Base-by-base conservation (phyloP, 176 grass and related monocot species). In the Musa schizocarpa region DNA sequence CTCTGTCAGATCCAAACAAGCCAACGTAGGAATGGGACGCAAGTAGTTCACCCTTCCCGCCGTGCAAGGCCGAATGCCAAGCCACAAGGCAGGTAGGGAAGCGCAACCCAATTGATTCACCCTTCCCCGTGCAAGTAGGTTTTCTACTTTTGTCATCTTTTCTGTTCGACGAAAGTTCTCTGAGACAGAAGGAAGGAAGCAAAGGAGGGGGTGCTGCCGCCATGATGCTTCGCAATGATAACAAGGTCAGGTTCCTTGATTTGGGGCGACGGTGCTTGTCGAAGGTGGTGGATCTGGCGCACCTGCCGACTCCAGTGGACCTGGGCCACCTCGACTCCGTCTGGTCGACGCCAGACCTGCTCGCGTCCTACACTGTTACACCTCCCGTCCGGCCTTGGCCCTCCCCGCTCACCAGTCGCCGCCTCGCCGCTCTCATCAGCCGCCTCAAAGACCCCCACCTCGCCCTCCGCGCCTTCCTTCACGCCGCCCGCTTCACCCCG, bases 381-480 rank as follows among this genome's bases (percentile, higher is more conserved):
- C 82, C 82, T 53, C 82, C 82, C 14, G 76, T 84, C 68, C 65
- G 23, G 1, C 76, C 76, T 23, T 84, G 75, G 68, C 82, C 82
- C 0, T 56, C 68, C 58, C 58, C 69, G 8, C 82, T 84, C 70
- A 69, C 82, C 2, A 61, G 54, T 21, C 53, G 61, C 49, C 76
- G 82, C 52, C 82, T 84, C 52, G 52, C 64, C 58, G 14, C 43
- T 17, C 82, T 84, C 50, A 67, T 84, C 57, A 77, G 76, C 76
- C 70, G 22, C 61, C 70, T 53, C n/a, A 69, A 59, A 25, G 55
- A 65, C 25, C 26, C 82, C 6, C n/a, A 63, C 66, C 50, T 74
- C 24, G 76, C 76, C 54, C 51, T 79, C 58, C 54, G 53, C 58
- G 50, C 69, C 82, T 79, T 84, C 76, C 50, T 22, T 63, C 72